phyloP scores from a whole-genome alignment of 495 filamentous ascomycete genomes.

The Aspergillus nanangensis region DNA sequence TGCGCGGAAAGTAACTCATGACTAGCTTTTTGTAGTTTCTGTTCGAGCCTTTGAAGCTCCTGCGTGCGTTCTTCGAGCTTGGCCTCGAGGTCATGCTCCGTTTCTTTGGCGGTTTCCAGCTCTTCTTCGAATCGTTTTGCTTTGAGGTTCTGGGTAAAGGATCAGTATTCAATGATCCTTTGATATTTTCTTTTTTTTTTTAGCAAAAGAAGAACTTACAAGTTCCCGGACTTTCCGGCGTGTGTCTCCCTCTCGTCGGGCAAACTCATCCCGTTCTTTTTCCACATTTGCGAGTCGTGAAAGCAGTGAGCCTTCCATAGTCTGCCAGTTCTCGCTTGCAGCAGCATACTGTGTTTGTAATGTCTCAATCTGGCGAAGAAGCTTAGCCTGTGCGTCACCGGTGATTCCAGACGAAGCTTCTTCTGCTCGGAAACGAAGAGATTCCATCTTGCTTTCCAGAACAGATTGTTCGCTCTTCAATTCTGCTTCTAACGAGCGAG shows the following conservation, averaged over 20 bases:
- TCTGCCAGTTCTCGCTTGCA: constrained; percentile 96
- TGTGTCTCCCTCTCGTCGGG: constrained; percentile 79
- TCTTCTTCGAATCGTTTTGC: constrained; percentile 78
- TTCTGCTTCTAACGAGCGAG: constrained; percentile 67
- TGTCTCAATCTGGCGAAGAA: constrained; percentile 91
- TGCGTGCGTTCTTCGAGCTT: constrained; percentile 55
- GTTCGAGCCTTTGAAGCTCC: constrained; percentile 60
- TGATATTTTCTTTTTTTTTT: no score
- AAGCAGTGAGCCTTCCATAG: constrained; percentile 79
- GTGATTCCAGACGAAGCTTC: constrained; percentile 79
- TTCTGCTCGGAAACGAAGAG: constrained; percentile 77
- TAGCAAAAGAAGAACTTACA: constrained; percentile 47
- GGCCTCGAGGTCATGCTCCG: constrained; percentile 55
- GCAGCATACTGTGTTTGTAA: constrained; percentile 92
- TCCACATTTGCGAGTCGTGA: constrained; percentile 71
- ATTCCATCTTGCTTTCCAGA: constrained; percentile 88
- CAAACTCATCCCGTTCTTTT: constrained; percentile 81
- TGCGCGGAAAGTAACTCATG: constrained; percentile 55
- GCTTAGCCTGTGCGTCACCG: constrained; percentile 83
- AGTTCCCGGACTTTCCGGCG: constrained; percentile 81
- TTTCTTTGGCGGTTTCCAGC: constrained; percentile 64
- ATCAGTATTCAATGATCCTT: no score
- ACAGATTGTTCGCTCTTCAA: constrained; percentile 73
- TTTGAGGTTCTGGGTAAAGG: constrained; percentile 63
- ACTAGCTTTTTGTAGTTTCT: constrained; percentile 60